Evolutionary conservation across 139 green algal genomes (phyloP).

Genomic region (Chlorella sp.): DNA sequence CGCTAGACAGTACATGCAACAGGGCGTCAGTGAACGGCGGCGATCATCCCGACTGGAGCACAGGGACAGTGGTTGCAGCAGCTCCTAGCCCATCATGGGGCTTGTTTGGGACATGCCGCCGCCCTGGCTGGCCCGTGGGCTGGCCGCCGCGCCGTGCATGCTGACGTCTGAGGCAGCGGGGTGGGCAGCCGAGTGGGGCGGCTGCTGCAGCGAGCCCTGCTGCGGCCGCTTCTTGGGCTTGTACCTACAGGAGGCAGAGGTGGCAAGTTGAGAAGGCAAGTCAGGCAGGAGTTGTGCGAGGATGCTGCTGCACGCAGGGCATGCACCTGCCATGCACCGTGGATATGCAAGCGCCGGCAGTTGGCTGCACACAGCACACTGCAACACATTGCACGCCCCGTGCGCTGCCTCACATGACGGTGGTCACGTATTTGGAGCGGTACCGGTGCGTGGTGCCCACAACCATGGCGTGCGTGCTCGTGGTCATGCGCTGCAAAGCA

Average conservation of each 20-base stretch:
- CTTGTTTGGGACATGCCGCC: constrained; percentile 10
- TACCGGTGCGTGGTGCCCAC: constrained; percentile 94
- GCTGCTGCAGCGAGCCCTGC: no score
- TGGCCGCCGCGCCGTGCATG: constrained; percentile 26
- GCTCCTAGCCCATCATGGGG: not conserved
- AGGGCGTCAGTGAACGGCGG: no score
- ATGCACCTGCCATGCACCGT: no score
- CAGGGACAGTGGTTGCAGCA: no score
- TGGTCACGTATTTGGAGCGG: constrained; percentile 98
- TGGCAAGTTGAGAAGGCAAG: no score
- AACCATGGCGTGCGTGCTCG: constrained; percentile 70
- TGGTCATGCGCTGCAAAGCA: constrained; percentile 53
- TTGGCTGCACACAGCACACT: not conserved
- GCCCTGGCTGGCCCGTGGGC: constrained; percentile 11
- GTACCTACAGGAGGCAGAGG: constrained; percentile 3
- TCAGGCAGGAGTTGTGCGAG: no score
- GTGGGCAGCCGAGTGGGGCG: not conserved
- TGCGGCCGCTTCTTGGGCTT: constrained; percentile 33
- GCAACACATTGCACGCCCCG: not conserved
- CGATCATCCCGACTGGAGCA: no score
- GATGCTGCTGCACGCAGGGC: no score
- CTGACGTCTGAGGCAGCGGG: constrained; percentile 27
- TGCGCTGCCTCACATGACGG: constrained; percentile 78
- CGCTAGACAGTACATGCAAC: no score
- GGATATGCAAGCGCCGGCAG: no score